Evolutionary conservation across 192 early-diverging fungal species (phyloP), one percentile per base, ranked within the genome.

Genomic region (Rhizophagus clarus): DNA sequence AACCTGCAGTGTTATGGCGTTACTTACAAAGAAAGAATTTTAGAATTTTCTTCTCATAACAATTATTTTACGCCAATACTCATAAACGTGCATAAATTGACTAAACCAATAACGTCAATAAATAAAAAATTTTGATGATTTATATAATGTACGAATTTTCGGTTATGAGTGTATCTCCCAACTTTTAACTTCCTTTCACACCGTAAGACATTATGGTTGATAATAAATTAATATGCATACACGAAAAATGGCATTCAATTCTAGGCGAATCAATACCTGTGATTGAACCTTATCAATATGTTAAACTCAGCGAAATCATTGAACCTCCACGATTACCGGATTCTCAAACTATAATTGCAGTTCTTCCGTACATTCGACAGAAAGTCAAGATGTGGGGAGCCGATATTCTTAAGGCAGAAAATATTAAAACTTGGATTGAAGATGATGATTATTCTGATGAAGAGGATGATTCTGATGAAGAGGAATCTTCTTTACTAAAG

Each of bases 201-300:
- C n/a, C n/a, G n/a, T n/a, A n/a, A n/a, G n/a, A n/a, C 34, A 37
- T 37, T 37, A 37, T 37, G 34, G 34, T 37, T 37, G 66, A 68
- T 29, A 68, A 68, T 34, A 15, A 68, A 37, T 22, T 28, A 9
- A 17, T 76, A 60, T 31, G 26, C 4, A 34, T 76, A 31, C 56
- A 76, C n/a, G 22, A 62, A 61, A 76, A 62, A 32, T 76, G 75
- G 75, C 26, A 76, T n/a, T 29, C 75, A 22, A 64, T 76, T 34
- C 24, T 76, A 51, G 75, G 51, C 14, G 51, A 76, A 32, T 37
- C 56, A 64, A 15, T 76, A 10, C 47, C 75, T 28, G 9, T 61
- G 11, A 76, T 76, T 24, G 63, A 34, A 26, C 49, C 75, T n/a
- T 24, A 61, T 24, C 34, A 76, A 17, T 62, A 63, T 61, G 14